Evolutionary conservation across 257 asterid species (phyloP).

Genomic region (Solanum megistacrolobum): DNA sequence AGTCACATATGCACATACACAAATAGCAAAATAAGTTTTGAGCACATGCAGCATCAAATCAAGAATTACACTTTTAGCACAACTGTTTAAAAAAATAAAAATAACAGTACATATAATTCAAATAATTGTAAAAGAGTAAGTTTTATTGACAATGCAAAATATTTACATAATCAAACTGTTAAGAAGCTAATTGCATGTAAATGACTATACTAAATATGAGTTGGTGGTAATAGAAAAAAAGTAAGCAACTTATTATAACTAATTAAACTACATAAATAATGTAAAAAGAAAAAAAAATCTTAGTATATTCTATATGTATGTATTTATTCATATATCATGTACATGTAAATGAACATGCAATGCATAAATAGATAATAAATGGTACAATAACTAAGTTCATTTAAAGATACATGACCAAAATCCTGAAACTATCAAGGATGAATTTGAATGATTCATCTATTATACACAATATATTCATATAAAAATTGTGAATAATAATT

Average conservation of each 20-base stretch:
- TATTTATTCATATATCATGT: not conserved
- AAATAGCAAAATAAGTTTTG: not conserved
- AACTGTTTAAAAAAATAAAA: no score
- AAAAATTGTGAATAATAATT: not conserved
- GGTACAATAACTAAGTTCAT: not conserved
- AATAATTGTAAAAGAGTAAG: not conserved
- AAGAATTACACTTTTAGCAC: not conserved
- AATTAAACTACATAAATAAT: not conserved
- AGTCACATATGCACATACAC: not conserved
- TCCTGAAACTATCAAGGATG: not conserved
- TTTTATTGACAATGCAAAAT: not conserved
- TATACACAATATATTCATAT: not conserved
- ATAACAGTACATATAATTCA: not conserved
- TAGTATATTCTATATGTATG: not conserved
- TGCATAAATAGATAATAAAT: not conserved
- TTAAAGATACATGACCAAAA: not conserved
- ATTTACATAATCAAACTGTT: not conserved
- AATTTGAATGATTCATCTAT: not conserved
- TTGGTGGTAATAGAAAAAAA: not conserved
- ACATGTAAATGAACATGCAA: not conserved
- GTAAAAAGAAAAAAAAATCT: not conserved
- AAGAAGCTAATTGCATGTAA: not conserved
- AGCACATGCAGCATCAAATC: not conserved
- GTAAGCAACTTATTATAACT: not conserved
- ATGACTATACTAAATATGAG: not conserved